Evolutionary conservation across 1,284 basidiomycete genomes (phyloP).

Genomic region (Wallemia hederae): DNA sequence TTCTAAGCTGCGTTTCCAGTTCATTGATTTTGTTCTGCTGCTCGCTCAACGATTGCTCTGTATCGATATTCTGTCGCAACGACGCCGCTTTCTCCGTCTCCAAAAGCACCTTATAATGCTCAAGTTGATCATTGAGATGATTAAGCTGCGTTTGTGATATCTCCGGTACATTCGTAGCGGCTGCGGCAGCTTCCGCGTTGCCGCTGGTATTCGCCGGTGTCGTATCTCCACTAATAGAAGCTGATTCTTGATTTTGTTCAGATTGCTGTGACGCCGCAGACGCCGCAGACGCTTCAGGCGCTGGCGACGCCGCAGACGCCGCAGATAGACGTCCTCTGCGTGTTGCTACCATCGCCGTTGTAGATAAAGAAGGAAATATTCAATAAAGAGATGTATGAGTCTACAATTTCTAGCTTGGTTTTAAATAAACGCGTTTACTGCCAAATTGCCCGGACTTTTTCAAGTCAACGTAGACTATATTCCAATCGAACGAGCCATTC

Average conservation of each 20-base stretch:
- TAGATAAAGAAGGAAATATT: not conserved
- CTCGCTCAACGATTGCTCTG: slow-evolving; percentile 36
- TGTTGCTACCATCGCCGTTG: not conserved
- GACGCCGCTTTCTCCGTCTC: slow-evolving; percentile 33
- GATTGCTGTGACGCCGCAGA: not conserved
- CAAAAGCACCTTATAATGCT: slow-evolving; percentile 10
- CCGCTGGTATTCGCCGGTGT: too few relatives aligned
- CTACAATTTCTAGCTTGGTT: not conserved
- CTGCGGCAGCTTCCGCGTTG: too few relatives aligned
- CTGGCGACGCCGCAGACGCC: not conserved
- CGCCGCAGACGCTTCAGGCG: not conserved
- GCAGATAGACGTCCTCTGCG: not conserved
- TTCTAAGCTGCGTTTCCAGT: slow-evolving; percentile 22
- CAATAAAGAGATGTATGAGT: not conserved
- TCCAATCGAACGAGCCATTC: not conserved
- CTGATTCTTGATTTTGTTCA: too few relatives aligned
- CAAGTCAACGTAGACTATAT: not conserved
- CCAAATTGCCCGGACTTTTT: not conserved
- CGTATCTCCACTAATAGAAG: too few relatives aligned
- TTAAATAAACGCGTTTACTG: not conserved
- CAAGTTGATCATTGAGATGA: not conserved
- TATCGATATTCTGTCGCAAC: slow-evolving; percentile 37
- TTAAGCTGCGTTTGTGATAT: not conserved
- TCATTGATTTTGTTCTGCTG: slow-evolving; percentile 31
- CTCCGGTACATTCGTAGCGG: too few relatives aligned